Base-by-base conservation (phyloP, 495 filamentous ascomycete genomes). In the Acidomyces sp. region DNA sequence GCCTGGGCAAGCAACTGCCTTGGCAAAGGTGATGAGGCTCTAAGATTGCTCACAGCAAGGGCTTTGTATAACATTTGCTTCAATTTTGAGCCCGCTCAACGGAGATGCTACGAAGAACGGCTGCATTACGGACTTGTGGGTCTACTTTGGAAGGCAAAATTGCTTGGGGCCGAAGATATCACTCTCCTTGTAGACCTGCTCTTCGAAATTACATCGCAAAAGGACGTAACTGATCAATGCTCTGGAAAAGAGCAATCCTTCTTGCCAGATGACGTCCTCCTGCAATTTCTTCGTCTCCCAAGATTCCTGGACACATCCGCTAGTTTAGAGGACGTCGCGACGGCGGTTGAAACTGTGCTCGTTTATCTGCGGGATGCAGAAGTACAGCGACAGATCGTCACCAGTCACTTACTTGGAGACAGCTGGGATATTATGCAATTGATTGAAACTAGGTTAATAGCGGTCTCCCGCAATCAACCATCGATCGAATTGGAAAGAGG, bases 1-100 rank as follows among this genome's bases (percentile, higher is more conserved):
- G 10, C 15, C 12, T 50, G 47, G 47, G 47, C 47, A 1, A 3
- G 3, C 12, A 30, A 6, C 4, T 40, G 42, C 33, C 30, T 45
- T 6, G 3, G 6, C 11, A 6, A 11, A 15, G 13, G 11, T 16
- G 26, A 40, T 17, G 24, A 31, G 19, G 26, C 23, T 6, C 7
- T 38, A 12, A 17, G 19, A 20, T 31, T 29, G 19, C 19, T 51
- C 20, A 36, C 43, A 3, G 37, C 36, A 17, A 42, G 43, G 24
- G 48, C 39, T 1, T 39, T 51, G 9, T 43, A 51, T 30, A 51
- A 51, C 20, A 41, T 51, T 27, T 51, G 48, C 37, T 37, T 26
- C 6, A 29, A 9, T 9, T 39, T 35, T 16, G 42, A 40, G 7
- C n/a, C 34, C 18, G 46, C 46, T 12, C 35, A 38, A 13, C 33